Percentiles rank a stretch among this genome's conserved stretches.
phyloP scores from a whole-genome alignment of 2,329 filamentous ascomycete species.

The Periconia digitata region DNA sequence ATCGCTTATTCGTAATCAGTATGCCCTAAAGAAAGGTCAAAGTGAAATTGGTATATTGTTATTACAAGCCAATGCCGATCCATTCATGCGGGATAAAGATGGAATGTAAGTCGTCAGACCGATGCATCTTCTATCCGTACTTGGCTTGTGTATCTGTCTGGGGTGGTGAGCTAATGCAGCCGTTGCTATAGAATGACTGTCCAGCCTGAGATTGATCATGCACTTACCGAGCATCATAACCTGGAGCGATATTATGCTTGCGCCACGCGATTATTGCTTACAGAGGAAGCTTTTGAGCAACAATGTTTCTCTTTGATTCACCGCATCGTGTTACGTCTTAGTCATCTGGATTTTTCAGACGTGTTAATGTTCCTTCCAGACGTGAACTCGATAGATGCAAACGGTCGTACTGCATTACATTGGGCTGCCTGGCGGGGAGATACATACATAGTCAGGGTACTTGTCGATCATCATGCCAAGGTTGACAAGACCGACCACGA shows the following conservation, averaged over 20 bases:
- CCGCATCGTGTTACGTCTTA: slow-evolving; percentile 3
- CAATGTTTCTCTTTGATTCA: slow-evolving; percentile 8
- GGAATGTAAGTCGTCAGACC: slow-evolving; percentile 6
- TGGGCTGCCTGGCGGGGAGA: slow-evolving; percentile 13
- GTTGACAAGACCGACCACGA: slow-evolving; percentile 7
- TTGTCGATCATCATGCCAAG: slow-evolving; percentile 8
- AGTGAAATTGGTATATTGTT: slow-evolving; percentile 2
- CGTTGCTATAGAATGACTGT: too few relatives aligned
- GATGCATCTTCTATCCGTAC: too few relatives aligned
- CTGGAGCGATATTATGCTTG: not conserved
- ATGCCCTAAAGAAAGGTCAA: slow-evolving; percentile 8
- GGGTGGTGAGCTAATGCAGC: not conserved
- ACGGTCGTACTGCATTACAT: slow-evolving; percentile 7
- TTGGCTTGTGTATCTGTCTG: too few relatives aligned
- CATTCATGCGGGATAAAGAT: slow-evolving; percentile 5
- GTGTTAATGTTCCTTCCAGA: slow-evolving; percentile 5
- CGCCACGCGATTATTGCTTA: slow-evolving; percentile 1
- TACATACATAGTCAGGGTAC: slow-evolving; percentile 1
- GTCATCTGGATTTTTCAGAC: slow-evolving; percentile 1
- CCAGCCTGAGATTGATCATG: too few relatives aligned
- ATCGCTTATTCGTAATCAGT: not conserved
- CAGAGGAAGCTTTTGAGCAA: slow-evolving; percentile 3
- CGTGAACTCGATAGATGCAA: slow-evolving; percentile 6
- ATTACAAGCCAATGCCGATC: slow-evolving; percentile 4
- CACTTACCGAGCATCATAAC: too few relatives aligned